Base-by-base conservation (phyloP, 371 early-diverging fungal species). In the Zychaea mexicana region DNA sequence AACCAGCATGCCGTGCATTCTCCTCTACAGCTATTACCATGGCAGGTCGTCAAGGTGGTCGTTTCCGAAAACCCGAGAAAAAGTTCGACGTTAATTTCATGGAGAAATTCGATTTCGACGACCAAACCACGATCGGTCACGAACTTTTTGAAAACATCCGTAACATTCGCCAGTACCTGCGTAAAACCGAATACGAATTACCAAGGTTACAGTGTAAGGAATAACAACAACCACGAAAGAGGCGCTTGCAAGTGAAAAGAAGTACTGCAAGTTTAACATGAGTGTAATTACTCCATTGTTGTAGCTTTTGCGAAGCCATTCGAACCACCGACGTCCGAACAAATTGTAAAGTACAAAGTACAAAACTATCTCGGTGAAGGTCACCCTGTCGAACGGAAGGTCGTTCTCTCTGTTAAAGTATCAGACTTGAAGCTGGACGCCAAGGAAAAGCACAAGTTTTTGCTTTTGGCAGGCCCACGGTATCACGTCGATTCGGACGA, bases 151-250 rank as follows among this genome's bases (percentile, higher is more conserved):
- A 82, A 39, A 78, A 84, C 53, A 85, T 85, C 64, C 77, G 83
- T 26, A 81, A 84, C 38, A 82, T 90, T 47, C 82, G 90, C 36
- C 72, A 84, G 61, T 88, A 88, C 70, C 79, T 90, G 49, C 76
- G 88, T 58, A 88, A 86, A 67, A 78, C 84, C 38, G 77, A 87
- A 61, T 85, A 82, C 61, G 90, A 90, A 64, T 64, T 90, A 17
- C 90, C 90, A 21, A 83, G 85, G 66, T 74, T 90, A 53, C 81
- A 69, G 62, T 81, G 89, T 89, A 82, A 65, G 68, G 22, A 46
- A 21, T 17, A 46, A 46, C 6, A 19, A 46, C 9, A 3, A 3
- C 9, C 9, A 21, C 17, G 15, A 46, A 1, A 46, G 19, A 46
- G 10, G n/a, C 6, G 13, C 10, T 26, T 31, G 8, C 7, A 32